Percentiles rank a stretch among this genome's conserved stretches.
phyloP scores from a whole-genome alignment of 306 rosid genomes.

The Inga laurina region DNA sequence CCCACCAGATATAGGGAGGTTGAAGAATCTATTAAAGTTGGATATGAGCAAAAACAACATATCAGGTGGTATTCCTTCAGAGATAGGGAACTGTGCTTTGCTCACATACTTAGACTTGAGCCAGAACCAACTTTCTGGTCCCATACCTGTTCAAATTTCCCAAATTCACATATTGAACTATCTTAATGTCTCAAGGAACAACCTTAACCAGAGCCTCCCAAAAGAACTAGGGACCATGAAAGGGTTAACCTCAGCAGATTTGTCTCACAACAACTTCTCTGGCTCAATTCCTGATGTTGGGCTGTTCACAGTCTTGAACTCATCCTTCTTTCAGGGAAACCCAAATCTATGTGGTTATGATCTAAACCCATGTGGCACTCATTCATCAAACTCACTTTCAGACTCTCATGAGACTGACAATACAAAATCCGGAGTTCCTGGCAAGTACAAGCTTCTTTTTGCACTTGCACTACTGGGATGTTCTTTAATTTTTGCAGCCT shows the following conservation, averaged over 20 bases:
- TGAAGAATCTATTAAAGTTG: conserved; percentile 59
- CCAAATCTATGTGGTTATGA: conserved; percentile 76
- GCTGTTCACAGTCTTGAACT: conserved; percentile 66
- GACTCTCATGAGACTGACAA: conserved; percentile 32
- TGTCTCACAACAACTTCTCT: conserved; percentile 78
- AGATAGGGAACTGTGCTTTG: conserved; percentile 55
- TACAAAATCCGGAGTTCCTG: conserved; percentile 45
- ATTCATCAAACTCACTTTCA: conserved; percentile 34
- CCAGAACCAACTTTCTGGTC: conserved; percentile 82
- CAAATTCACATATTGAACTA: conserved; percentile 74
- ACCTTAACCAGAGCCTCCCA: conserved; percentile 67
- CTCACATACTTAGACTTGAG: conserved; percentile 83
- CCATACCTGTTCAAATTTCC: conserved; percentile 68
- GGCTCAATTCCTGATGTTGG: conserved; percentile 77
- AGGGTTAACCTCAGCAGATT: conserved; percentile 83
- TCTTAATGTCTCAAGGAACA: conserved; percentile 88
- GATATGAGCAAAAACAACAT: conserved; percentile 82
- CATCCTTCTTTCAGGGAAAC: conserved; percentile 69
- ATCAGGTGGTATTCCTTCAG: conserved; percentile 68
- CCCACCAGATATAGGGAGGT: conserved; percentile 63
- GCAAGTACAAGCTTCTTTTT: conserved; percentile 71
- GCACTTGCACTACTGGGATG: conserved; percentile 69
- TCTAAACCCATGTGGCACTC: conserved; percentile 50
- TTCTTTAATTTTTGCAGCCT: conserved; percentile 65
- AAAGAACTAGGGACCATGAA: conserved; percentile 67